Percentiles rank a stretch among this genome's conserved stretches.
These are phyloP conservation scores for Trichosanthes truncata DNA, from an alignment of 306 rosid genomes.

Conservation along the genomic window DNA sequence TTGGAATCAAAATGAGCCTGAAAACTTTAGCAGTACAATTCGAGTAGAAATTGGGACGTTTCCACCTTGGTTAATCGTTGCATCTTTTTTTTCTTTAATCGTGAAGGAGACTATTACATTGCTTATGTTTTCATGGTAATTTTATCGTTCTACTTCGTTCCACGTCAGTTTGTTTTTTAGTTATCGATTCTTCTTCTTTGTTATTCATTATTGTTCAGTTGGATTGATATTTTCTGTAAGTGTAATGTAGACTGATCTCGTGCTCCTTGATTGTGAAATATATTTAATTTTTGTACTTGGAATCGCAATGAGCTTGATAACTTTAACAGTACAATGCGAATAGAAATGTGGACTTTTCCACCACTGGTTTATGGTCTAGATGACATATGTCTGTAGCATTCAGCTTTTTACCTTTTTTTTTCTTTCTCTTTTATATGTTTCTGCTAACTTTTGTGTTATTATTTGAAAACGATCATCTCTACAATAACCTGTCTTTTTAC, in stretches of 20 bases:
- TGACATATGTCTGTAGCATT: neutral
- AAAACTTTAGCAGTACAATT: neutral
- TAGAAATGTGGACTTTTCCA: neutral
- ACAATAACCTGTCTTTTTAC: neutral
- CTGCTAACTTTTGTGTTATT: neutral
- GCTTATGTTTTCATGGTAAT: slow-evolving; percentile 82
- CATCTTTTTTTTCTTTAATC: slow-evolving; percentile 11
- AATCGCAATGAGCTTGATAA: neutral
- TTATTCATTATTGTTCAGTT: neutral
- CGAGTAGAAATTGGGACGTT: neutral
- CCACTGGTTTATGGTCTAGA: neutral
- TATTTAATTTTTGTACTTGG: neutral
- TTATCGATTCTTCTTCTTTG: neutral
- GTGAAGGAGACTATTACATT: slow-evolving; percentile 77
- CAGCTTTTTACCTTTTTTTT: neutral
- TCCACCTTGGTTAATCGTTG: neutral
- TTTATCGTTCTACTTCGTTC: neutral
- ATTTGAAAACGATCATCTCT: neutral
- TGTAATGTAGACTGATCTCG: neutral
- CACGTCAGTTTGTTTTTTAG: neutral
- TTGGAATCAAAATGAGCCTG: neutral
- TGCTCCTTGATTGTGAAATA: slow-evolving; percentile 1
- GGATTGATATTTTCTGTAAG: neutral
- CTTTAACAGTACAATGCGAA: neutral
- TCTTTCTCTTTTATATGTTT: neutral